These are phyloP conservation scores for Haplographium delicatum DNA, from an alignment of 495 filamentous ascomycete species.

Conservation along the genomic window DNA sequence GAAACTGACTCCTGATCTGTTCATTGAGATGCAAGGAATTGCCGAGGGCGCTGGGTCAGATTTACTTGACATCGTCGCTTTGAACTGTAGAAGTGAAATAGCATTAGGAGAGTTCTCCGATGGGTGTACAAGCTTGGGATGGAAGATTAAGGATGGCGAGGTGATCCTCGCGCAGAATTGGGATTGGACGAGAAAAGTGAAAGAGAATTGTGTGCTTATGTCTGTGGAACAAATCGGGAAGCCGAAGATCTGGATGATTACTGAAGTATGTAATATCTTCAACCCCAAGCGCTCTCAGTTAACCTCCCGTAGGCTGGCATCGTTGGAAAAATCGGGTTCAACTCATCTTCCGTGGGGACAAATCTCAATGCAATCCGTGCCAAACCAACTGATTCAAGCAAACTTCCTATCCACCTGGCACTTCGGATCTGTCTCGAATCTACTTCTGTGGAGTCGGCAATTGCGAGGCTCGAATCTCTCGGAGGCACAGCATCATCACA, in stretches of 20 bases:
- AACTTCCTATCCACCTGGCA: constrained; percentile 57
- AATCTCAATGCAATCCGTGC: constrained; percentile 63
- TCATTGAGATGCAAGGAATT: constrained; percentile 49
- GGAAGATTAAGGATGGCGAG: constrained; percentile 28
- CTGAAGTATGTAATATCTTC: constrained; percentile 43
- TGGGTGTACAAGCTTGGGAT: constrained; percentile 57
- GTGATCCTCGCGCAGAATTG: constrained; percentile 59
- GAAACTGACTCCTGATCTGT: constrained; percentile 32
- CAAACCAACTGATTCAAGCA: constrained; percentile 45
- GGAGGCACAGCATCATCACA: constrained; percentile 52
- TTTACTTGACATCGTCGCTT: constrained; percentile 54
- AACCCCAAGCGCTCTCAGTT: constrained; percentile 15
- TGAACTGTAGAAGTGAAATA: constrained; percentile 68
- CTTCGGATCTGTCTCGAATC: constrained; percentile 56
- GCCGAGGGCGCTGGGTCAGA: constrained; percentile 49
- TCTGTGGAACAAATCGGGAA: neutral
- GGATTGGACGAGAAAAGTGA: constrained; percentile 55
- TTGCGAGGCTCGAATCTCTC: constrained; percentile 40
- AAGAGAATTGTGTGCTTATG: constrained; percentile 31
- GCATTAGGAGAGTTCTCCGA: constrained; percentile 57
- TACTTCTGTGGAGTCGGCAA: constrained; percentile 42
- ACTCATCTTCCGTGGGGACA: constrained; percentile 55
- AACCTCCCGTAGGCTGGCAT: constrained; percentile 54
- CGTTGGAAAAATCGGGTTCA: constrained; percentile 68
- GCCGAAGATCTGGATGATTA: constrained; percentile 17